Evolutionary conservation across 495 filamentous ascomycete genomes (phyloP).

Genomic region (Pyronema omphalodes): DNA sequence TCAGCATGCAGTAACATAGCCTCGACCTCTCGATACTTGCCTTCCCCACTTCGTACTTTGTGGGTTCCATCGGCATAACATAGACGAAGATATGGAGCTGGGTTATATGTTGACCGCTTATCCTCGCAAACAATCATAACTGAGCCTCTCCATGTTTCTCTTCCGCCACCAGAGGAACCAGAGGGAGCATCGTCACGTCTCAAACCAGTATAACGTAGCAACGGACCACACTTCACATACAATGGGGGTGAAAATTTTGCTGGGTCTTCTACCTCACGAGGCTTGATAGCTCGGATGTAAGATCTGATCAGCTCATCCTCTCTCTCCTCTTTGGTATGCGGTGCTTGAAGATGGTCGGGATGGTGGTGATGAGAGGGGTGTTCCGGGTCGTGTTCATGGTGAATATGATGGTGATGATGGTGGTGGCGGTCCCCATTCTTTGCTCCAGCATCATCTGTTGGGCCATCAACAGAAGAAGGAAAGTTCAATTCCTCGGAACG

Average conservation of each 20-base stretch:
- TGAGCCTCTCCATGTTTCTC: slow-evolving; percentile 79
- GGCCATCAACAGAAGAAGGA: slow-evolving; percentile 2
- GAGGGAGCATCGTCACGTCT: slow-evolving; percentile 31
- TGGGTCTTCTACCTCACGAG: slow-evolving; percentile 28
- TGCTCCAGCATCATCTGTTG: neutral
- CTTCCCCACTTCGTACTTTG: slow-evolving; percentile 39
- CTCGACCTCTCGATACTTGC: slow-evolving; percentile 58
- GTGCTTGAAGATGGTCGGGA: neutral
- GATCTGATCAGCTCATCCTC: slow-evolving; percentile 17
- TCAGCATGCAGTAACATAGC: slow-evolving; percentile 73
- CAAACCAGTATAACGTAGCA: slow-evolving; percentile 79
- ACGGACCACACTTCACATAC: slow-evolving; percentile 73
- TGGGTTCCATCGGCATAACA: slow-evolving; percentile 30
- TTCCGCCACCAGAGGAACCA: slow-evolving; percentile 26
- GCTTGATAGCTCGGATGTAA: slow-evolving; percentile 18
- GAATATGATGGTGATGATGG: slow-evolving; percentile 4
- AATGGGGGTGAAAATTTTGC: slow-evolving; percentile 66
- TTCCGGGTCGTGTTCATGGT: slow-evolving; percentile 5
- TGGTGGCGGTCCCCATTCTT: neutral
- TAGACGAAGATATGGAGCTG: slow-evolving; percentile 53
- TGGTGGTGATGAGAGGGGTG: slow-evolving; percentile 2
- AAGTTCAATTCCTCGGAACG: neutral
- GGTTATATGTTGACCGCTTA: slow-evolving; percentile 59
- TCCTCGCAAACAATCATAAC: slow-evolving; percentile 89
- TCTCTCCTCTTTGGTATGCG: slow-evolving; percentile 11